A percentile compares a stretch with the other conserved stretches of the same genome.
Evolutionary conservation across 305 asterid genomes (phyloP).

Genomic region (Vinca major): DNA sequence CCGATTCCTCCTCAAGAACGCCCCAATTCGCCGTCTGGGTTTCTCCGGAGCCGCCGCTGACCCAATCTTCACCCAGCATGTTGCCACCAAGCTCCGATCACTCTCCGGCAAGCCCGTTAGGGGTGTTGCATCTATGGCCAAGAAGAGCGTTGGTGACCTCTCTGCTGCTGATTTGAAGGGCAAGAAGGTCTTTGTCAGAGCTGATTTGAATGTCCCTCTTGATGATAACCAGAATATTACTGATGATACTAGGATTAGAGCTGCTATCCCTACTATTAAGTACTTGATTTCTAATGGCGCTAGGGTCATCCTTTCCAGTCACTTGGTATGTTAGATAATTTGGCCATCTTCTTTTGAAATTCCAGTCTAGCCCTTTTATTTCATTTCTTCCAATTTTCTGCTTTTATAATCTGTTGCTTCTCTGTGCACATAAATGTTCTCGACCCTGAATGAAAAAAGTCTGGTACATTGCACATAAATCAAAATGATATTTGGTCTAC

Average conservation of each 20-base stretch:
- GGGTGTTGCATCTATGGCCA: conserved; percentile 49
- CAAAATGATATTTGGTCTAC: no score
- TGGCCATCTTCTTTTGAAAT: no score
- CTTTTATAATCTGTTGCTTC: background rate
- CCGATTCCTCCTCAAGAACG: conserved; percentile 39
- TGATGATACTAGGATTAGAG: conserved; percentile 78
- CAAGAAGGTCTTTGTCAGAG: conserved; percentile 62
- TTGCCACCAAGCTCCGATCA: conserved; percentile 55
- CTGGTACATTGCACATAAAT: no score
- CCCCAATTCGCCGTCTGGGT: conserved; percentile 43
- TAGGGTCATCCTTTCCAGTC: conserved; percentile 61
- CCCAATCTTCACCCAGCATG: conserved; percentile 37
- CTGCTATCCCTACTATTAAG: conserved; percentile 68
- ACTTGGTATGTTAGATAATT: conserved; percentile 59
- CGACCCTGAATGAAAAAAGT: no score
- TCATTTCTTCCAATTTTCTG: background rate
- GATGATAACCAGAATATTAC: conserved; percentile 66
- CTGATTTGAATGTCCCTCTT: conserved; percentile 78
- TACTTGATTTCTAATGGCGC: conserved; percentile 61
- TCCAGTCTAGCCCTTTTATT: no score
- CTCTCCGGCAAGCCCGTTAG: conserved; percentile 37
- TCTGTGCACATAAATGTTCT: no score
- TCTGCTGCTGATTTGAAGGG: conserved; percentile 58
- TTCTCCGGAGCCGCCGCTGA: conserved; percentile 44
- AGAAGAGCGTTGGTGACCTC: conserved; percentile 77